Base-by-base conservation (phyloP, 192 early-diverging fungal species). In the Backusella tuberculispora region DNA sequence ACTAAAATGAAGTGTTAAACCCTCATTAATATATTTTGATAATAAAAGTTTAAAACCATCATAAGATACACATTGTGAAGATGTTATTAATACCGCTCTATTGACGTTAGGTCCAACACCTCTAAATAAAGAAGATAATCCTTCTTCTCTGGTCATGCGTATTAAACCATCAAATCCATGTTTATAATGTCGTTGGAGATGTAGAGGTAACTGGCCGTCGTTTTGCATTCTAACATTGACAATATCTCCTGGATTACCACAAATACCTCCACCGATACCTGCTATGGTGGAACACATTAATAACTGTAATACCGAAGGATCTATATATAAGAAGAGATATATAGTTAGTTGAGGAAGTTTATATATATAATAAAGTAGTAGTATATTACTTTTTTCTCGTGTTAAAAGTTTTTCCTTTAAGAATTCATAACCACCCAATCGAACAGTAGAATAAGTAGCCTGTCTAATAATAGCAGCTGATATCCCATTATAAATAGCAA, bases 71-170 rank as follows among this genome's bases (percentile, higher is more conserved):
- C 92, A 83, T 72, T 94, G 93, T 0, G 90, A 88, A 8, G 85
- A 83, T 10, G 89, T 92, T 89, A 94, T 94, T 46, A 96, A 87
- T 80, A 98, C 92, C 6, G 98, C 96, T 53, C 98, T 86, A 64
- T 95, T 90, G 63, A 96, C 86, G 48, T 96, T 96, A 26, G 98
- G 95, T 0, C 93, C 94, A 1, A 96, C 79, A 46, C 98, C 98
- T 79, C 96, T 91, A 83, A 96, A 95, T 48, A 99, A 80, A 5
- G 93, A 91, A 5, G 63, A 37, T 1, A 88, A 72, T 3, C 96
- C 96, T 66, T 97, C 96, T 24, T 91, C 84, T n/a, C 87, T 85
- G 0, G 91, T 82, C 67, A 97, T 97, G 64, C 94, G 91, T 74
- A 85, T 77, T 4, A 91, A 70, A 7, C 90, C 94, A 81, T 91